Conservation (phyloP, 768 basidiomycete species). For the Gloeophyllum trabeum region DNA sequence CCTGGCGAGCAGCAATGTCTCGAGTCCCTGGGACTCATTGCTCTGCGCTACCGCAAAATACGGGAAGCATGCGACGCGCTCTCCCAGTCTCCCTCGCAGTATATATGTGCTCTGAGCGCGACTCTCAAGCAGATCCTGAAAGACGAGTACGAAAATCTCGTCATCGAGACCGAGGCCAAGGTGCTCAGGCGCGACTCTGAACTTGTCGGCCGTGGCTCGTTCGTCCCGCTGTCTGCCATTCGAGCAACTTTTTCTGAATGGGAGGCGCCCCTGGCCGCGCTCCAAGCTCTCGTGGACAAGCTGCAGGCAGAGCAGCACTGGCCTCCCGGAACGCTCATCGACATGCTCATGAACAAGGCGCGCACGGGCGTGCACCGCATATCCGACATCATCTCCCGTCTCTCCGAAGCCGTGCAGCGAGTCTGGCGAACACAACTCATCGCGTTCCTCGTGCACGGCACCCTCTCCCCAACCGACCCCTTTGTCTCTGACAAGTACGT, state of each 20-base stretch:
- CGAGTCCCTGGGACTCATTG: constrained; percentile 68
- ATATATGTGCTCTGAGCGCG: constrained; percentile 69
- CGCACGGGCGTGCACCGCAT: constrained; percentile 74
- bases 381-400: constrained; percentile 53
- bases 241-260: constrained; percentile 79
- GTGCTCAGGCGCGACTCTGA: constrained; percentile 64
- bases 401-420: constrained; percentile 68
- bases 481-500: constrained; percentile 48
- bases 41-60: constrained; percentile 64
- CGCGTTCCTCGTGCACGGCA: constrained; percentile 73
- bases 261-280: constrained; percentile 75
- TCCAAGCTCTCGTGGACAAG: constrained; percentile 52
- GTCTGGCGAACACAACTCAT: constrained; percentile 82
- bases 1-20: constrained; percentile 83
- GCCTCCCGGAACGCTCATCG: constrained; percentile 72
- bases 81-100: constrained; percentile 54
- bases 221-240: constrained; percentile 78
- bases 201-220: constrained; percentile 70
- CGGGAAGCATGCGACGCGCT: constrained; percentile 40
- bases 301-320: constrained; percentile 43
- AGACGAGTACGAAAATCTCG: constrained; percentile 69
- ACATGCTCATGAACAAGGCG: constrained; percentile 61
- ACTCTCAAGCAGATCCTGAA: constrained; percentile 63
- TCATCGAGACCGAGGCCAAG: constrained; percentile 73
- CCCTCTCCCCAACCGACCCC: constrained; percentile 50